Percentiles rank a stretch among this genome's conserved stretches.
Conservation (phyloP, 2,329 filamentous ascomycete genomes). For the Fusarium sp. region DNA sequence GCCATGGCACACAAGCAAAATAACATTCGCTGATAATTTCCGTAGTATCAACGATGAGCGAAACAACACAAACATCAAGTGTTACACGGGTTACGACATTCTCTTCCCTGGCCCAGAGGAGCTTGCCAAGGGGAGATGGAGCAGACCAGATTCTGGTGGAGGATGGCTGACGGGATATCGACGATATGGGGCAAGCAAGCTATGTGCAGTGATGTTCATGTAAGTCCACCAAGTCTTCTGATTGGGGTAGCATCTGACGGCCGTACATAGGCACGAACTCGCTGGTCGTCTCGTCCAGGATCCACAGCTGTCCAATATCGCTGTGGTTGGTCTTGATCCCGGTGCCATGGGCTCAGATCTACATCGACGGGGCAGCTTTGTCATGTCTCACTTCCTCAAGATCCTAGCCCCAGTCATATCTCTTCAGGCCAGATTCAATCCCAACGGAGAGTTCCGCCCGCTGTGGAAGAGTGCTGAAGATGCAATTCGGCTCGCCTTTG, state of each 20-base stretch:
- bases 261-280: constrained; percentile 46
- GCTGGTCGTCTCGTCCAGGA: constrained; percentile 47
- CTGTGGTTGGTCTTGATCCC: constrained; percentile 51
- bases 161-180: constrained; percentile 45
- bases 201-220: constrained; percentile 51
- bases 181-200: constrained; percentile 52
- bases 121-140: constrained; percentile 49
- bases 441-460: constrained; percentile 46
- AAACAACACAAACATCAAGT: constrained; percentile 33
- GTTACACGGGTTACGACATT: constrained; percentile 41
- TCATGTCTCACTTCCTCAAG: constrained; percentile 37
- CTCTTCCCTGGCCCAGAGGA: constrained; percentile 44
- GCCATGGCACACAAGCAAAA: not conserved
- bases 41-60: constrained; percentile 43
- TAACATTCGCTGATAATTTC: constrained; percentile 2
- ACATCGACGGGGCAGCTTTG: constrained; percentile 39
- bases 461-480: constrained; percentile 48
- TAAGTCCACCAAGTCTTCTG: constrained; percentile 21
- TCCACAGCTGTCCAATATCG: constrained; percentile 47
- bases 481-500: constrained; percentile 45
- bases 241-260: constrained; percentile 6
- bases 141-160: constrained; percentile 43
- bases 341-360: constrained; percentile 50
- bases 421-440: constrained; percentile 36
- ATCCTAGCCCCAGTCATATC: constrained; percentile 39